A percentile compares a stretch with the other conserved stretches of the same genome.
These are phyloP conservation scores for Citrus maxima DNA, from an alignment of 345 rosid species.

Conservation along the genomic window DNA sequence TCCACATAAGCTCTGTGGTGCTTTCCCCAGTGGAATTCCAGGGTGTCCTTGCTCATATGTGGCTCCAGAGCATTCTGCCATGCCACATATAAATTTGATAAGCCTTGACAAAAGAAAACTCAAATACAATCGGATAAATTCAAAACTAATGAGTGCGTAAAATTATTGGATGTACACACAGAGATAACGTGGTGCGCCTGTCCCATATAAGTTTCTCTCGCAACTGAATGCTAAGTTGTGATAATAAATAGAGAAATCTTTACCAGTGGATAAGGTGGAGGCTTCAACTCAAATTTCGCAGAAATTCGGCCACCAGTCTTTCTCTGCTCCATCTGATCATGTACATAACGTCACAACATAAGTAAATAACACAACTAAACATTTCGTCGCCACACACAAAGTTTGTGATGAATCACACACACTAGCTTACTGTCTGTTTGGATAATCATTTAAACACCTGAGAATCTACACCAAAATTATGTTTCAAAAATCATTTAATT, in stretches of 20 bases:
- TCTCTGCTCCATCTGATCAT: slow-evolving; percentile 37
- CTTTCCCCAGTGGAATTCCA: slow-evolving; percentile 93
- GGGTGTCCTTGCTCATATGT: slow-evolving; percentile 69
- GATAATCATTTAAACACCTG: too few relatives aligned
- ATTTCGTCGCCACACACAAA: slow-evolving; percentile 38
- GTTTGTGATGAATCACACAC: too few relatives aligned
- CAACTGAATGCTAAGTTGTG: neutral
- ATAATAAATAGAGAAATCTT: neutral
- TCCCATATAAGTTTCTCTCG: too few relatives aligned
- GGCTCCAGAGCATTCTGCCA: slow-evolving; percentile 85
- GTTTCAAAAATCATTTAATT: too few relatives aligned
- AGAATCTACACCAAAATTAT: too few relatives aligned
- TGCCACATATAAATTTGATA: neutral
- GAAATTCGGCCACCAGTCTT: slow-evolving; percentile 34
- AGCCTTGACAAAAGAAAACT: neutral
- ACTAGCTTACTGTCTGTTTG: too few relatives aligned
- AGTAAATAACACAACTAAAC: slow-evolving; percentile 13
- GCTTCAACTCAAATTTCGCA: slow-evolving; percentile 68
- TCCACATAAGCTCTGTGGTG: slow-evolving; percentile 87
- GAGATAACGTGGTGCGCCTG: too few relatives aligned
- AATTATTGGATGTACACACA: too few relatives aligned
- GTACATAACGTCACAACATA: slow-evolving; percentile 8
- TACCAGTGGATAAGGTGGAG: slow-evolving; percentile 90
- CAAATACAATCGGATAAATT: neutral
- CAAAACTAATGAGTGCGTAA: too few relatives aligned